Evolutionary conservation across 2,329 filamentous ascomycete genomes (phyloP).

Genomic region (Botryotinia narcissicola): DNA sequence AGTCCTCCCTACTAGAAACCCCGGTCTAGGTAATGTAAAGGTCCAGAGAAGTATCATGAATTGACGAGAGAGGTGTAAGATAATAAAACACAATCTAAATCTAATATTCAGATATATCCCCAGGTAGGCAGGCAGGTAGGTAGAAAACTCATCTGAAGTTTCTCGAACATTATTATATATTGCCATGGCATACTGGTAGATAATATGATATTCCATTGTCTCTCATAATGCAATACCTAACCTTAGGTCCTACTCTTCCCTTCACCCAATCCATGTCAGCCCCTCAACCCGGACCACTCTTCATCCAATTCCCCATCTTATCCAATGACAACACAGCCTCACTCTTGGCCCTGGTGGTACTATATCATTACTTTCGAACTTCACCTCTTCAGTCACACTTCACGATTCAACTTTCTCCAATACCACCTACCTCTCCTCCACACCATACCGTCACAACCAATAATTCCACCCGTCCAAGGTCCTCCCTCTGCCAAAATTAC

Average conservation of each 20-base stretch:
- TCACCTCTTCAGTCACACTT: neutral
- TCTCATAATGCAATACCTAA: neutral
- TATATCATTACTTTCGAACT: neutral
- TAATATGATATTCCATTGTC: neutral
- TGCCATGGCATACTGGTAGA: neutral
- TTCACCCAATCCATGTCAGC: neutral
- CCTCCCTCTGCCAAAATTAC: neutral
- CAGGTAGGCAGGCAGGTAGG: too few species aligned
- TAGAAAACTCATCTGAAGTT: neutral
- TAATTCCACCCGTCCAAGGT: too few species aligned
- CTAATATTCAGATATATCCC: neutral
- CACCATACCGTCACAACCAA: neutral
- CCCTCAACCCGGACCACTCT: neutral
- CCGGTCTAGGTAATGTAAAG: neutral
- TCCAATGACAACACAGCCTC: constrained; percentile 6
- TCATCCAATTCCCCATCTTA: neutral
- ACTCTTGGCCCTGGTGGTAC: constrained; percentile 8
- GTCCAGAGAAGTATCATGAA: neutral
- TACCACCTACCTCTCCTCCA: neutral
- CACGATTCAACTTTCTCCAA: neutral
- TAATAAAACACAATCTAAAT: neutral
- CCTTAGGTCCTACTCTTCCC: neutral
- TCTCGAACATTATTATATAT: neutral
- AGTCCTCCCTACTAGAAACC: neutral
- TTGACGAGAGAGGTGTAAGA: neutral